Evolutionary conservation across 352 stramenopile genomes (phyloP).

Genomic region (Blastocystis sp.): DNA sequence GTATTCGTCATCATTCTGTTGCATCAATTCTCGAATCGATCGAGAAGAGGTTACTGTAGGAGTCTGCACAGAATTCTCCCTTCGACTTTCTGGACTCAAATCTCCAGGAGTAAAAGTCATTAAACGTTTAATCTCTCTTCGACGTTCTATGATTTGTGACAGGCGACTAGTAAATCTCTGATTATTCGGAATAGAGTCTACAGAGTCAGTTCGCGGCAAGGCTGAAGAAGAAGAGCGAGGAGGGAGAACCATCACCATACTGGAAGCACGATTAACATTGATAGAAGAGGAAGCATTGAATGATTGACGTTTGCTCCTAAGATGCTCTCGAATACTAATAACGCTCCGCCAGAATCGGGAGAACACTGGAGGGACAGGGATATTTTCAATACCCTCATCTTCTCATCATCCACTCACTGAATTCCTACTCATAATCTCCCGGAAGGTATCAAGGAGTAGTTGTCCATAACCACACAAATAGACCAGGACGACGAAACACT

Average conservation of each 20-base stretch:
- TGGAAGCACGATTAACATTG: background rate
- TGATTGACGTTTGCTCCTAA: background rate
- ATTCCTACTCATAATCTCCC: background rate
- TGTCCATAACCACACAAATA: background rate
- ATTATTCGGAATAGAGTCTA: background rate
- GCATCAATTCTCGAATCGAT: background rate
- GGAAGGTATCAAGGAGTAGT: background rate
- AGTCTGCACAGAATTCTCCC: too few relatives aligned
- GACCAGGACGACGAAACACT: background rate
- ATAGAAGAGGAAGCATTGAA: background rate
- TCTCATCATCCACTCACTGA: background rate
- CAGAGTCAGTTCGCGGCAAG: background rate
- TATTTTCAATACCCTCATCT: background rate
- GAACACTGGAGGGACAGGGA: background rate
- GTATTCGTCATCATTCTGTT: background rate
- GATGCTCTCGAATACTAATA: slow-evolving; percentile 21
- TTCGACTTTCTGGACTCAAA: too few relatives aligned
- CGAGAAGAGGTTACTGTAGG: background rate
- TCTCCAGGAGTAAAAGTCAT: too few relatives aligned
- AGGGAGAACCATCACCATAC: background rate
- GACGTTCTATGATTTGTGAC: too few relatives aligned
- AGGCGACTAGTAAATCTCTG: too few relatives aligned
- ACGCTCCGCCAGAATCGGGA: background rate
- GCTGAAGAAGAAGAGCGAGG: background rate
- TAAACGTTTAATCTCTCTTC: too few relatives aligned